Base-by-base conservation (phyloP, 192 early-diverging fungal species). In the Chytriomyces hyalinus region DNA sequence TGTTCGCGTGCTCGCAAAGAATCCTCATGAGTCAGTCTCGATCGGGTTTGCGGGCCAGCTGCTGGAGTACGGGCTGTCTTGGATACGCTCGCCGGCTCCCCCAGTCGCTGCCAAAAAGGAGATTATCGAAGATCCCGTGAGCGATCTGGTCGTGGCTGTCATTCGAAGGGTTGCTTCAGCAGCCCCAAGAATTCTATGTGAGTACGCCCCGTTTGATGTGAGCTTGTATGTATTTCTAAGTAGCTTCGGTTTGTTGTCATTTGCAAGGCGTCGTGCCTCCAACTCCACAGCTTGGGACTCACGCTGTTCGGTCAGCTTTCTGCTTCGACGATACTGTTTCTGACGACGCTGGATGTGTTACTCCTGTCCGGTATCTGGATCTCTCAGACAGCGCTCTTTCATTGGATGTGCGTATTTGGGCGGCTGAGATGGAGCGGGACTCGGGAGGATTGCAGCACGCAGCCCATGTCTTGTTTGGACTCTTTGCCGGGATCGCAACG, bases 381-480 rank as follows among this genome's bases (percentile, higher is more conserved):
- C 61, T 74, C 6, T 15, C 60, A 43, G 47, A 17, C 20, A 61
- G 24, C 17, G 7, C 72, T 11, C 13, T 64, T 22, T n/a, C 61
- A 3, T 7, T 74, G 60, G 72, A 74, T 47, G 72, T 74, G 17
- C 50, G 72, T 13, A 22, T 74, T 9, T 74, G 72, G 72, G 72
- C 72, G 17, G 20, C 28, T 22, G 24, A 63, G 24, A 74, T 74
- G 72, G 72, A 74, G 8, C 20, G 22, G 3, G 72, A 71, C 50
- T 43, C 44, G 9, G 57, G 70, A 28, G 57, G 70, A 0, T 47
- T 48, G 9, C 50, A 45, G 43, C 22, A 20, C 6, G n/a, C 48
- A 9, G 46, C 47, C 26, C 11, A 64, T 36, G 28, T 22, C 20
- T 26, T 74, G 43, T 13, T 74, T 20, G 46, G 53, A 1, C 57